A percentile compares a stretch with the other conserved stretches of the same genome.
phyloP scores from a whole-genome alignment of 805 yeast species.

The Candida tibetensis region DNA sequence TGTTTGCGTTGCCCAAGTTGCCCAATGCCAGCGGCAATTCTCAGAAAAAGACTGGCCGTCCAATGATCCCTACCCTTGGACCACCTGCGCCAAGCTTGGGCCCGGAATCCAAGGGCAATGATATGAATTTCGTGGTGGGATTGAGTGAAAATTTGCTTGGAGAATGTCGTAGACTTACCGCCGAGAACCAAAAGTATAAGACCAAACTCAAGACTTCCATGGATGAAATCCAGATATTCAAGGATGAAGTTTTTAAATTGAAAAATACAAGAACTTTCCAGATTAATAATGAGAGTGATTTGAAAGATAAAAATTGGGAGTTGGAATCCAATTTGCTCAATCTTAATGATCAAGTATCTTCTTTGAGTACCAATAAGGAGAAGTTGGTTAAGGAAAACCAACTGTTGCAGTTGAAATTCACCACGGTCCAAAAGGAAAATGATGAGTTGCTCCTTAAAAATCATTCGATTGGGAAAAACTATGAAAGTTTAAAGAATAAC shows the following conservation, averaged over 20 bases:
- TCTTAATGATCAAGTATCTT: slow-evolving; percentile 42
- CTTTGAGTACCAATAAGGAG: slow-evolving; percentile 38
- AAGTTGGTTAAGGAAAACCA: slow-evolving; percentile 33
- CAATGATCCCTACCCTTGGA: slow-evolving; percentile 11
- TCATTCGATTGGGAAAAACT: slow-evolving; percentile 38
- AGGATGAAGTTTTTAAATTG: slow-evolving; percentile 33
- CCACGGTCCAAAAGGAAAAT: slow-evolving; percentile 40
- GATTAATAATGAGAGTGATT: slow-evolving; percentile 43
- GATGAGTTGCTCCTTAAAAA: slow-evolving; percentile 47
- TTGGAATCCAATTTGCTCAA: slow-evolving; percentile 52
- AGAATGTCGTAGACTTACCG: slow-evolving; percentile 69
- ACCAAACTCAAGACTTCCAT: slow-evolving; percentile 39
- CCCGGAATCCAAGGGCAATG: slow-evolving; percentile 51
- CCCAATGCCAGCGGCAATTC: slow-evolving; percentile 4
- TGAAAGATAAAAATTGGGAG: slow-evolving; percentile 64
- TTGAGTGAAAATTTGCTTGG: slow-evolving; percentile 66
- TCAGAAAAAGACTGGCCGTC: slow-evolving; percentile 5
- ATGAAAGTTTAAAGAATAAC: slow-evolving; percentile 32
- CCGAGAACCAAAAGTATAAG: slow-evolving; percentile 54
- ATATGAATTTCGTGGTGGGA: slow-evolving; percentile 70
- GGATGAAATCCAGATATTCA: slow-evolving; percentile 41
- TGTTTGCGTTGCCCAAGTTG: slow-evolving; percentile 12
- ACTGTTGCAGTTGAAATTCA: slow-evolving; percentile 29
- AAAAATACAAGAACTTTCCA: slow-evolving; percentile 33
- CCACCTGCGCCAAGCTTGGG: slow-evolving; percentile 33